Conservation (phyloP, 208 protist species). For the Tritrichomonas foetus region DNA sequence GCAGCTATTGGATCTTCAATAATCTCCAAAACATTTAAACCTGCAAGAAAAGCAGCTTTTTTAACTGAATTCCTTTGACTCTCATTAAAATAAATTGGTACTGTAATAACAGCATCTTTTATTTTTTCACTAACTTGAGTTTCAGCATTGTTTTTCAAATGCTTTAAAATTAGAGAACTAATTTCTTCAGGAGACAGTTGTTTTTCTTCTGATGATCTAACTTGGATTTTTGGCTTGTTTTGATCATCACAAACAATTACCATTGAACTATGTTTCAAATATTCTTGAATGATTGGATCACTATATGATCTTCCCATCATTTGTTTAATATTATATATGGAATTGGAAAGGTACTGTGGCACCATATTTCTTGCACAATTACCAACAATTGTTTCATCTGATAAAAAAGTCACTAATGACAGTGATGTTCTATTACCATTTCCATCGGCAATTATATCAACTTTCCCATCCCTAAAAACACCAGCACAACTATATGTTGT, state of each 20-base stretch:
- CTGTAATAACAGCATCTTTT: constrained; percentile 84
- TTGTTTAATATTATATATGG: constrained; percentile 82
- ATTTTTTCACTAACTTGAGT: constrained; percentile 76
- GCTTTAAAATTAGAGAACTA: constrained; percentile 83
- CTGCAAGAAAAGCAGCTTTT: constrained; percentile 87
- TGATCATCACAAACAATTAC: constrained; percentile 74
- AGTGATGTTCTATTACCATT: constrained; percentile 96
- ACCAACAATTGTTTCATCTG: constrained; percentile 60
- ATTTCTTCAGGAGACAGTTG: constrained; percentile 88
- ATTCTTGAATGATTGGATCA: constrained; percentile 75
- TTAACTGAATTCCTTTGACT: constrained; percentile 90
- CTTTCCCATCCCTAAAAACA: constrained; percentile 53
- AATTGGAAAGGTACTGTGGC: constrained; percentile 68
- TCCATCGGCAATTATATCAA: constrained; percentile 96
- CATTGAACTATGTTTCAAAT: constrained; percentile 85
- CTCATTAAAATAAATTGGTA: constrained; percentile 97
- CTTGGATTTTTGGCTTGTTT: constrained; percentile 70
- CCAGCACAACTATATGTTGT: not conserved
- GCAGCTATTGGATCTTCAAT: constrained; percentile 97
- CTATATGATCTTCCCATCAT: constrained; percentile 73
- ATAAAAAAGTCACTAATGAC: constrained; percentile 95
- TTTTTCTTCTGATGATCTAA: constrained; percentile 47
- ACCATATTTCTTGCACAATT: constrained; percentile 83
- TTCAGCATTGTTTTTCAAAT: constrained; percentile 90
- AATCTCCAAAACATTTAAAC: constrained; percentile 90